Evolutionary conservation across 495 filamentous ascomycete species (phyloP), one percentile per base, ranked within the genome.

Genomic region (Neurospora sp.): DNA sequence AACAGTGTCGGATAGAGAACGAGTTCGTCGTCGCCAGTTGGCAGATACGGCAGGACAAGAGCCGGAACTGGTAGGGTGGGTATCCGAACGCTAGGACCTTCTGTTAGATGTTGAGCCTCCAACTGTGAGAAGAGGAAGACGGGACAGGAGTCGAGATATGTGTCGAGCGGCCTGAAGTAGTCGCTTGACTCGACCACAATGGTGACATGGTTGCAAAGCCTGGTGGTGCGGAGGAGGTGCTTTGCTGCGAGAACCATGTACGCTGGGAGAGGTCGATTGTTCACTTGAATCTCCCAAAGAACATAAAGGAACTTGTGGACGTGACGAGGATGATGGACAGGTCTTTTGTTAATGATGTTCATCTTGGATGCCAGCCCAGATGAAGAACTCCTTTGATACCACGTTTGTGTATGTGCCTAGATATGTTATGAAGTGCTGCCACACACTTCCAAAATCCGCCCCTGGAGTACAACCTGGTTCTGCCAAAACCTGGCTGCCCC

Each of bases 41-140:
- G 75, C 38, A 77, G 69, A 66, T 66, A 66, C 54, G 27, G 27
- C 54, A 31, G 66, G 54, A 82, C 62, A 69, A 78, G 46, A 46
- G 76, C 76, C 41, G 75, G 72, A 46, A 81, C 74, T 40, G 73
- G 72, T 11, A 73, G 70, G 39, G 66, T 77, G 69, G 75, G 69
- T 71, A 72, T 72, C 11, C 54, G 27, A 35, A 66, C 72, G 70
- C 76, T 79, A 69, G 42, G 4, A 1, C 23, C 31, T 54, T 81
- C 70, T 75, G 79, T 77, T 59, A 84, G 76, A 40, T 73, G 77
- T 72, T 85, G 82, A 0, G 73, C 76, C 39, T 83, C 78, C 3
- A 84, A 75, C 72, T 84, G 83, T 10, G 82, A 84, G 7, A 74
- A 39, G 16, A 85, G 71, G 70, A 84, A 82, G 7, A 69, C 0